Conservation (phyloP, 805 yeast species). For the Blastobotrys muscicola region DNA sequence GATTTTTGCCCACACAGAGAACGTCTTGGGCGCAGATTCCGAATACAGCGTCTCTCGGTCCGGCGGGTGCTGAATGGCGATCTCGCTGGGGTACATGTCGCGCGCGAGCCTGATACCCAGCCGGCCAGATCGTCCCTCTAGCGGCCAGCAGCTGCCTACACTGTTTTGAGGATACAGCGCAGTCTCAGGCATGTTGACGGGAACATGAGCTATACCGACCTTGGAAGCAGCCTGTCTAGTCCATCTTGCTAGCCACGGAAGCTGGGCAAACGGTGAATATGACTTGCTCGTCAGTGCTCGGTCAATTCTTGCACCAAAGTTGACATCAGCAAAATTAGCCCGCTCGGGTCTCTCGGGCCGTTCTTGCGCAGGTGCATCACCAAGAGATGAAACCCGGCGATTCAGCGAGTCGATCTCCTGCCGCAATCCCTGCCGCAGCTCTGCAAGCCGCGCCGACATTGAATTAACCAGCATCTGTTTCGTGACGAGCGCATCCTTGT, state of each 20-base stretch:
- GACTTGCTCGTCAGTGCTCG: conserved; percentile 17
- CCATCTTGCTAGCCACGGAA: conserved; percentile 7
- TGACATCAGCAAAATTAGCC: conserved; percentile 15
- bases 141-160: conserved; percentile 28
- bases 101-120: conserved; percentile 21
- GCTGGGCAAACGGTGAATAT: conserved; percentile 11
- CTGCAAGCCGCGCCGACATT: too few relatives aligned
- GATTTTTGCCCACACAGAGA: conserved; percentile 23
- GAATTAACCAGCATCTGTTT: too few relatives aligned
- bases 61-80: conserved; percentile 22
- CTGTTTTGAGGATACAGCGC: conserved; percentile 15
- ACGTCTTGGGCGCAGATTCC: conserved; percentile 22
- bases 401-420: neutral
- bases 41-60: conserved; percentile 16
- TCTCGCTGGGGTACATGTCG: conserved; percentile 15
- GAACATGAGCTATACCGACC: conserved; percentile 13
- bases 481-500: too few relatives aligned
- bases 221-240: conserved; percentile 5
- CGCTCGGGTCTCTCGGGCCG: neutral
- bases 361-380: neutral
- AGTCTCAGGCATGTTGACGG: conserved; percentile 10
- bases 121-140: conserved; percentile 22
- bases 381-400: neutral
- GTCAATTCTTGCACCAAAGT: conserved; percentile 21
- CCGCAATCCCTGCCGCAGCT: too few relatives aligned